These are phyloP conservation scores for Coleophoma cylindrospora DNA, from an alignment of 2,329 filamentous ascomycete genomes.

Conservation along the genomic window DNA sequence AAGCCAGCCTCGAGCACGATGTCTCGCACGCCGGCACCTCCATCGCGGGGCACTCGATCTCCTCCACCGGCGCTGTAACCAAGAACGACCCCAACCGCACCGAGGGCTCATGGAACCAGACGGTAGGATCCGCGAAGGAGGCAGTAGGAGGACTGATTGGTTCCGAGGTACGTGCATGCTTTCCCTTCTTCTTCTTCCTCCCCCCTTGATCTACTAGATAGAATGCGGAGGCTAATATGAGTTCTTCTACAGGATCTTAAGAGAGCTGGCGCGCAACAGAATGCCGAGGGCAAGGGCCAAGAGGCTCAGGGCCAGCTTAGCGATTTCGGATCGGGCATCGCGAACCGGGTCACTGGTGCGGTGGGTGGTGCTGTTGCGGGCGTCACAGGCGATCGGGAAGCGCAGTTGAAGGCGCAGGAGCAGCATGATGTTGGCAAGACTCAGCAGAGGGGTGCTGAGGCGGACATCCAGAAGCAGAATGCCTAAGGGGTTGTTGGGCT, in stretches of 20 bases:
- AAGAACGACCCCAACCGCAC: constrained; percentile 69
- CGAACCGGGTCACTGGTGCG: constrained; percentile 63
- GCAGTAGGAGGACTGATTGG: constrained; percentile 71
- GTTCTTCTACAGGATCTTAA: constrained; percentile 52
- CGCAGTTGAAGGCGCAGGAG: constrained; percentile 59
- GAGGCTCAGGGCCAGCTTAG: constrained; percentile 78
- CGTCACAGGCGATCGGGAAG: constrained; percentile 63
- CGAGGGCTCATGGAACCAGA: constrained; percentile 80
- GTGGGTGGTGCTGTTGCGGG: constrained; percentile 68
- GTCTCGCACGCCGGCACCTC: constrained; percentile 72
- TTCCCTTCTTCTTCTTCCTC: background rate
- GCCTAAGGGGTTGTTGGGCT: constrained; percentile 3
- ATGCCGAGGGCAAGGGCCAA: constrained; percentile 71
- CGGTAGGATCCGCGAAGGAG: constrained; percentile 81
- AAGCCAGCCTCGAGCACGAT: constrained; percentile 63
- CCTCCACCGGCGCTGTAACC: constrained; percentile 63
- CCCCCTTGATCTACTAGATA: background rate
- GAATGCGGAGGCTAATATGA: background rate
- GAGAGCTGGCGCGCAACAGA: constrained; percentile 70
- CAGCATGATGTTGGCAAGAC: constrained; percentile 80
- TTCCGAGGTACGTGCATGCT: constrained; percentile 48
- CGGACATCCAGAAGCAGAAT: constrained; percentile 64
- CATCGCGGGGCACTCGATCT: constrained; percentile 66
- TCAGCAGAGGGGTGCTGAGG: constrained; percentile 75
- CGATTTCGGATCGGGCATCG: constrained; percentile 65